Evolutionary conservation across 257 asterid species (phyloP), one percentile per base, ranked within the genome.

Genomic region (Penstemon newberryi): DNA sequence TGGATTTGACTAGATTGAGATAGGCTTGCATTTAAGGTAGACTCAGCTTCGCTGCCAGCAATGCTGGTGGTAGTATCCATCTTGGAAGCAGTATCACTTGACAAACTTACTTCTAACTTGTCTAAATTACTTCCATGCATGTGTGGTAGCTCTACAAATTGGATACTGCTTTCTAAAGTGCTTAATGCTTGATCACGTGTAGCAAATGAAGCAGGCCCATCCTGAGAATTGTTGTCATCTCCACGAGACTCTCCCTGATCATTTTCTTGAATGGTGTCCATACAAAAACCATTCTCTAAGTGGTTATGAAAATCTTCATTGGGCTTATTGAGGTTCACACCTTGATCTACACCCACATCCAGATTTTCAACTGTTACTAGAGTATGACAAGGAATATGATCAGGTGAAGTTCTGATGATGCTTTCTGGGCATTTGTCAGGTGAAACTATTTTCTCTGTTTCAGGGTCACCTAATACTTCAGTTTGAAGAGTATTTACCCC

Each of bases 1-100:
- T 69, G 79, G 44, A 74, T 56, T 75, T 90, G 86, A 61, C 81
- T 81, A 50, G 92, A 86, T 52, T 71, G 83, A 11, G 88, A 77
- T 56, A 83, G 60, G 73, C 78, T 53, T 15, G 74, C 60, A 64
- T 67, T 83, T 50, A 71, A 49, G 70, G 70, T 41, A 39, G 78
- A 65, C 43, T 67, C 80, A 3, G 78, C 70, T 62, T 79, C 82
- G 56, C 50, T 47, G 60, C 51, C 70, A 62, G 72, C 53, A 63
- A 56, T 41, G 59, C 69, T 80, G 74, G 54, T 54, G 37, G 43
- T 11, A 45, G 50, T 55, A 72, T 78, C 79, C 46, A 41, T 44
- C 10, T 64, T 73, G 13, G 75, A 36, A 45, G 81, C 72, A 66
- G 68, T 59, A 61, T 77, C 75, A 39, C 62, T 40, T 4, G 75